Percentiles rank a stretch among this genome's conserved stretches.
These are phyloP conservation scores for Kwoniella dejecticola DNA, from an alignment of 768 basidiomycete genomes.

Conservation along the genomic window DNA sequence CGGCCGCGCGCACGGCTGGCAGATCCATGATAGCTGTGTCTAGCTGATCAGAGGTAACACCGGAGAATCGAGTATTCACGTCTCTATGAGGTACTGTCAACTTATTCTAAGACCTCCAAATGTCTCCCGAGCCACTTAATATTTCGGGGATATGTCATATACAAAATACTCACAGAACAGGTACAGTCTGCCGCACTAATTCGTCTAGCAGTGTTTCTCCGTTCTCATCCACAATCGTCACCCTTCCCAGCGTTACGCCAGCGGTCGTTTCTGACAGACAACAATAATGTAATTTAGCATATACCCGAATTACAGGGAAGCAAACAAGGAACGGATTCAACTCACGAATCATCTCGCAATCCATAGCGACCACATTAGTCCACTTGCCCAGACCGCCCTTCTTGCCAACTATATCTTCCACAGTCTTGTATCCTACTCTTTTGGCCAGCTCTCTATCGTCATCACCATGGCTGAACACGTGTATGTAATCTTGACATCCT, in stretches of 20 bases:
- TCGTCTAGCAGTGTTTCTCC: slow-evolving; percentile 77
- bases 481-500: slow-evolving; percentile 59
- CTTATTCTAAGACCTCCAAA: too few species aligned
- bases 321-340: neutral
- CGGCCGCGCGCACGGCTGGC: slow-evolving; percentile 65
- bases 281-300: neutral
- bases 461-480: slow-evolving; percentile 84
- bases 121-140: neutral
- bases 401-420: slow-evolving; percentile 30
- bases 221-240: slow-evolving; percentile 79
- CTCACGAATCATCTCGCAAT: slow-evolving; percentile 85
- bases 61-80: slow-evolving; percentile 72
- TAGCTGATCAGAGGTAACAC: slow-evolving; percentile 41
- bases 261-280: slow-evolving; percentile 69
- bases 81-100: slow-evolving; percentile 67
- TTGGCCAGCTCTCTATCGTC: slow-evolving; percentile 39
- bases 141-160: neutral
- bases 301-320: neutral
- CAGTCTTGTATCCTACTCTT: slow-evolving; percentile 42
- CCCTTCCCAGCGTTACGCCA: slow-evolving; percentile 84
- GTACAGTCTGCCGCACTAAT: slow-evolving; percentile 46
- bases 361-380: slow-evolving; percentile 80
- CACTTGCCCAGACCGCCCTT: slow-evolving; percentile 12
- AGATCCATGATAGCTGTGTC: slow-evolving; percentile 68
- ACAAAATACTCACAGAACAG: slow-evolving; percentile 46